Evolutionary conservation across 306 rosid species (phyloP).

Genomic region (Glycine tomentella): DNA sequence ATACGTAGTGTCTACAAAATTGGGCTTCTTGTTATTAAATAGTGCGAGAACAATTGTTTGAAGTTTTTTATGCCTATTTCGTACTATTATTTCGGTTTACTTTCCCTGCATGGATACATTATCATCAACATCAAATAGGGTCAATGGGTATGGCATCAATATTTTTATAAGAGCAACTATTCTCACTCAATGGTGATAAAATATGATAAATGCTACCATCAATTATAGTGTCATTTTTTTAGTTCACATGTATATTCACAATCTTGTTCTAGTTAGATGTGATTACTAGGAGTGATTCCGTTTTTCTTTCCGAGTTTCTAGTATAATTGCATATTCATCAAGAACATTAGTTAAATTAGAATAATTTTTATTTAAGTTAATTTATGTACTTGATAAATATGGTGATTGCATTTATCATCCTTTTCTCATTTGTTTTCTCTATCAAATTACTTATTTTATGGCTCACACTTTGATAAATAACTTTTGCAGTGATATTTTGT

Average conservation of each 20-base stretch:
- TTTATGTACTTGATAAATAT: too few relatives aligned
- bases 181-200: neutral
- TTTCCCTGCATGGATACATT: neutral
- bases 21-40: neutral
- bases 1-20: neutral
- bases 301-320: neutral
- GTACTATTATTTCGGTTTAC: neutral
- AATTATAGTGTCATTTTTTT: neutral
- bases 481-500: too few relatives aligned
- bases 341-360: too few relatives aligned
- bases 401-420: too few relatives aligned
- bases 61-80: neutral
- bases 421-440: too few relatives aligned
- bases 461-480: too few relatives aligned
- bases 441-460: too few relatives aligned
- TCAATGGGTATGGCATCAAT: neutral
- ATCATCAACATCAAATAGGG: neutral
- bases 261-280: neutral
- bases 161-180: neutral
- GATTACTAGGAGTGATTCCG: neutral
- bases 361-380: too few relatives aligned
- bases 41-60: neutral
- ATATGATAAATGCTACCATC: neutral
- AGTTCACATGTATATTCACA: neutral
- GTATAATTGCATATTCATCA: neutral